phyloP scores from a whole-genome alignment of 768 basidiomycete species.

The Suillus placidus region DNA sequence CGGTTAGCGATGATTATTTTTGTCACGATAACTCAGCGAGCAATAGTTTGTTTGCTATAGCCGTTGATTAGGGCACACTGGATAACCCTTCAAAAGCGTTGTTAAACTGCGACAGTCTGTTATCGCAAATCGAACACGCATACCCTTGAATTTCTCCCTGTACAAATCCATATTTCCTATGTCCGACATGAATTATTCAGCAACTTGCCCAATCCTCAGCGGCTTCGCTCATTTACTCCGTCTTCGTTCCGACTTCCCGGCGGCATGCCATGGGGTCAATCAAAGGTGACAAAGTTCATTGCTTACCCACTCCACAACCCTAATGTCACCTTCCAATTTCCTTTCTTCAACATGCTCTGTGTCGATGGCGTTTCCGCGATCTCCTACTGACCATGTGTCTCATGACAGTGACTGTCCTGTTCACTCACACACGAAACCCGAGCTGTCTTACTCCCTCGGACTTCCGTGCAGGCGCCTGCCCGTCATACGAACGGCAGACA shows the following conservation, averaged over 20 bases:
- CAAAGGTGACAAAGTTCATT: constrained; percentile 9
- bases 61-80: constrained; percentile 16
- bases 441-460: constrained; percentile 13
- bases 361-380: constrained; percentile 6
- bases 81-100: not conserved
- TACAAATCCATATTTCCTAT: constrained; percentile 3
- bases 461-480: constrained; percentile 9
- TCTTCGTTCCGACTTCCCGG: constrained; percentile 20
- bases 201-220: not conserved
- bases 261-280: constrained; percentile 9
- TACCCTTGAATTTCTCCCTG: not conserved
- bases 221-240: not conserved
- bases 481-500: constrained; percentile 7
- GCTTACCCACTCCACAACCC: constrained; percentile 16
- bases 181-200: constrained; percentile 1
- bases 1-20: constrained; percentile 28
- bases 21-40: constrained; percentile 16
- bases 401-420: not conserved
- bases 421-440: constrained; percentile 1
- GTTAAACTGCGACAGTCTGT: not conserved
- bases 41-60: not conserved
- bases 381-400: constrained; percentile 4
- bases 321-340: constrained; percentile 4
- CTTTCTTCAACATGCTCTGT: not conserved
- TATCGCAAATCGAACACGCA: not conserved